Conservation (phyloP, 129 eudicot genomes). For the Artemisia annua region DNA sequence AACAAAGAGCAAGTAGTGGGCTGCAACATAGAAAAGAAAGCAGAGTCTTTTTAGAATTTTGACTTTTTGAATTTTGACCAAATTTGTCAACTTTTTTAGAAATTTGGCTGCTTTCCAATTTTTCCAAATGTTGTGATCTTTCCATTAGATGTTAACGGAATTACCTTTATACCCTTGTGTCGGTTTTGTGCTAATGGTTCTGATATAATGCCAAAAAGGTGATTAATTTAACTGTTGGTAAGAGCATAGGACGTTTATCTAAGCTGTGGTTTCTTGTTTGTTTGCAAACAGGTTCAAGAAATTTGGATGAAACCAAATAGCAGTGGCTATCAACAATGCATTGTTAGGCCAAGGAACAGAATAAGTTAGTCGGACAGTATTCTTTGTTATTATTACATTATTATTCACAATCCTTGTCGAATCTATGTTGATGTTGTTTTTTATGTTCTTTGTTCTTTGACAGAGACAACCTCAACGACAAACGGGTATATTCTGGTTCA, state of each 20-base stretch:
- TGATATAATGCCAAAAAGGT: slow-evolving; percentile 11
- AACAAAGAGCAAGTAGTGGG: slow-evolving; percentile 25
- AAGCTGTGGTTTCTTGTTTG: slow-evolving; percentile 30
- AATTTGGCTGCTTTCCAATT: slow-evolving; percentile 3
- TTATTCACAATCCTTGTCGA: slow-evolving; percentile 1
- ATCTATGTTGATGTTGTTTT: neutral
- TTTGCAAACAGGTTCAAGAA: slow-evolving; percentile 58
- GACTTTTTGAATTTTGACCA: slow-evolving; percentile 25
- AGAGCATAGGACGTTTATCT: slow-evolving; percentile 2
- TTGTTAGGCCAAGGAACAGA: slow-evolving; percentile 58
- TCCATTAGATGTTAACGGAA: slow-evolving; percentile 5
- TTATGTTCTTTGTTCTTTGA: neutral
- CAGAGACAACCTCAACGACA: slow-evolving; percentile 48
- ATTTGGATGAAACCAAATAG: slow-evolving; percentile 92
- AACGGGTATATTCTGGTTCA: slow-evolving; percentile 85
- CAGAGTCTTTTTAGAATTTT: slow-evolving; percentile 10
- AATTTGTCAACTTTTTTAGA: slow-evolving; percentile 5
- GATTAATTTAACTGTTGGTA: neutral
- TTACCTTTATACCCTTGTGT: slow-evolving; percentile 27
- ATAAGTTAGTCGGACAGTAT: slow-evolving; percentile 40
- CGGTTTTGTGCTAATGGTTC: neutral
- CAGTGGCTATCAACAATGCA: slow-evolving; percentile 57
- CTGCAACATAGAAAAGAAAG: slow-evolving; percentile 18
- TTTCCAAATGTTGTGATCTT: slow-evolving; percentile 14
- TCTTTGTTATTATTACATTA: slow-evolving; percentile 17